Evolutionary conservation across 768 basidiomycete genomes (phyloP).

Genomic region (Asterophora parasitica): DNA sequence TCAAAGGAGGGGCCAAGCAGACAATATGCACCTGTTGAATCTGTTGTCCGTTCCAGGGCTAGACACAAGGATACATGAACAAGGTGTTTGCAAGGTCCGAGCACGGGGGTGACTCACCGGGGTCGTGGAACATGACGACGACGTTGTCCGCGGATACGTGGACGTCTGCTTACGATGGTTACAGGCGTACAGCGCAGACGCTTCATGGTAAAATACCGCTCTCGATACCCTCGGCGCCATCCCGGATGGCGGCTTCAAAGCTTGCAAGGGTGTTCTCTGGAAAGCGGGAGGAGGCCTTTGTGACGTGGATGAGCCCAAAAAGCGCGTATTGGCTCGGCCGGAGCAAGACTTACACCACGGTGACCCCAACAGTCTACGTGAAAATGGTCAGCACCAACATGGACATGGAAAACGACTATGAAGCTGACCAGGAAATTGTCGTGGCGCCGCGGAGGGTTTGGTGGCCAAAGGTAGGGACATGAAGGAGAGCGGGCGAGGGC

Average conservation of each 20-base stretch:
- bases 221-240: constrained; percentile 96
- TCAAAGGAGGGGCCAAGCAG: background rate
- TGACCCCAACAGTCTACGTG: constrained; percentile 64
- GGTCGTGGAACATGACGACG: constrained; percentile 96
- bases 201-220: constrained; percentile 70
- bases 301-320: constrained; percentile 2
- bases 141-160: constrained; percentile 86
- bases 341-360: constrained; percentile 38
- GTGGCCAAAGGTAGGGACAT: constrained; percentile 7
- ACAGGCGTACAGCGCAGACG: constrained; percentile 37
- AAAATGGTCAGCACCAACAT: background rate
- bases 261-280: constrained; percentile 95
- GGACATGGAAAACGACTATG: background rate
- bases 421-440: constrained; percentile 29
- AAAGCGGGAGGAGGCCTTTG: constrained; percentile 76
- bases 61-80: constrained; percentile 2
- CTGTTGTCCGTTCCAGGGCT: constrained; percentile 80
- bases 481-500: background rate
- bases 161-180: constrained; percentile 74
- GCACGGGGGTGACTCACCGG: constrained; percentile 41
- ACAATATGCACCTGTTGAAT: constrained; percentile 50
- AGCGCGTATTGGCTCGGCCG: background rate
- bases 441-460: constrained; percentile 4
- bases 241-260: constrained; percentile 91
- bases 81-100: background rate